Percentiles rank a stretch among this genome's conserved stretches.
These are phyloP conservation scores for Apiospora koreana DNA, from an alignment of 2,329 filamentous ascomycete genomes.

Conservation along the genomic window DNA sequence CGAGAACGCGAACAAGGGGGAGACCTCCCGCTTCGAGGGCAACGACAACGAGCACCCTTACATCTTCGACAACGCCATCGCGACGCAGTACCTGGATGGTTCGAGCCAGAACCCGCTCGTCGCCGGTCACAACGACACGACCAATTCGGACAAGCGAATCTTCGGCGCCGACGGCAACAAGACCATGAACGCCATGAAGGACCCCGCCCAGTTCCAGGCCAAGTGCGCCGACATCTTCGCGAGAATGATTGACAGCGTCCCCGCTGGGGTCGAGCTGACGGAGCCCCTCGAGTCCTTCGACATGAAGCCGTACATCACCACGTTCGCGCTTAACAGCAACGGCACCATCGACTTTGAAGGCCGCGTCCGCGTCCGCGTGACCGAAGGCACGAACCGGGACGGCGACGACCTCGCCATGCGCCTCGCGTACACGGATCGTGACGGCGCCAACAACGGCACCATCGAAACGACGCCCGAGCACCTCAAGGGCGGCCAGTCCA, in stretches of 20 bases:
- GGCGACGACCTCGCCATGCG: slow-evolving; percentile 23
- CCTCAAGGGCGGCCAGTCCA: slow-evolving; percentile 23
- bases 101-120: slow-evolving; percentile 45
- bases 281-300: slow-evolving; percentile 30
- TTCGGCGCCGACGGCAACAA: slow-evolving; percentile 45
- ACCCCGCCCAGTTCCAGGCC: slow-evolving; percentile 37
- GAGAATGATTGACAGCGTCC: slow-evolving; percentile 39
- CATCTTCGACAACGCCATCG: slow-evolving; percentile 45
- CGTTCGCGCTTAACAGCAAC: slow-evolving; percentile 27
- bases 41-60: slow-evolving; percentile 24
- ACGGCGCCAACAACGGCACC: slow-evolving; percentile 13
- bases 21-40: slow-evolving; percentile 33
- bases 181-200: slow-evolving; percentile 42
- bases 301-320: slow-evolving; percentile 34
- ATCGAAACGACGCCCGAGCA: slow-evolving; percentile 15
- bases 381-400: slow-evolving; percentile 19
- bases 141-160: slow-evolving; percentile 43
- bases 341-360: slow-evolving; percentile 17
- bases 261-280: slow-evolving; percentile 28
- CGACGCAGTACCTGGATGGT: slow-evolving; percentile 43
- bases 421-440: slow-evolving; percentile 22
- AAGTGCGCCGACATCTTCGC: slow-evolving; percentile 32
- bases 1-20: slow-evolving; percentile 35
- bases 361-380: slow-evolving; percentile 11
- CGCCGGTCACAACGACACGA: slow-evolving; percentile 37